Evolutionary conservation across 345 rosid genomes (phyloP), one percentile per base, ranked within the genome.

Genomic region (Boechera stricta): DNA sequence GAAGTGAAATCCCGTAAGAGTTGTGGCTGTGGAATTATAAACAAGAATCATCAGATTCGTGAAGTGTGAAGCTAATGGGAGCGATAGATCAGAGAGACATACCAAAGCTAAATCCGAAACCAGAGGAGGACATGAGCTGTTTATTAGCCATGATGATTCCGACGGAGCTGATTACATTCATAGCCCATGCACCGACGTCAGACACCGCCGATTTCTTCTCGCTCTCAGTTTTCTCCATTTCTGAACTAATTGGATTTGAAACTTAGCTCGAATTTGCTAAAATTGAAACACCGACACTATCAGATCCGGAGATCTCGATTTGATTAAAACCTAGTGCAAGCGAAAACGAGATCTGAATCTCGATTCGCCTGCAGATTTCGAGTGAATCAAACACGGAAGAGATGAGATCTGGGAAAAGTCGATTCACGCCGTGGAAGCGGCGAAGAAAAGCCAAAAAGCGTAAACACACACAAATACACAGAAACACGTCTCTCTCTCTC

Each of bases 111-210:
- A 94, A 94, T 69, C 85, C 88, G 61, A 86, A 92, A 39, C 98
- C 98, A 42, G 73, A 64, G 63, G 92, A 63, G 5, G 97, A 86
- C 98, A 94, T 92, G 60, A 94, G 97, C 83, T 90, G 98, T 87
- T 94, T 94, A 82, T 94, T 94, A 53, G 92, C 98, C 98, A 94
- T 90, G 53, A 92, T 94, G 73, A 94, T 88, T 28, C 98, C 97
- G 41, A 94, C 97, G 67, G 98, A 94, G 85, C 98, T 94, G 29
- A 92, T 21, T 5, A 91, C 86, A 70, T 94, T 94, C 98, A 92
- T 90, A 44, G 84, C 97, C 98, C 98, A 94, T 1, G 98, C 98
- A 16, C 98, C 97, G 11, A 88, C 86, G 74, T 94, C 91, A 0
- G 98, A 94, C 11, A 94, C 94, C 10, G 91, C 65, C 68, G 93